These are phyloP conservation scores for Umbelopsis isabellina DNA, from an alignment of 192 early-diverging fungal species.

Conservation along the genomic window DNA sequence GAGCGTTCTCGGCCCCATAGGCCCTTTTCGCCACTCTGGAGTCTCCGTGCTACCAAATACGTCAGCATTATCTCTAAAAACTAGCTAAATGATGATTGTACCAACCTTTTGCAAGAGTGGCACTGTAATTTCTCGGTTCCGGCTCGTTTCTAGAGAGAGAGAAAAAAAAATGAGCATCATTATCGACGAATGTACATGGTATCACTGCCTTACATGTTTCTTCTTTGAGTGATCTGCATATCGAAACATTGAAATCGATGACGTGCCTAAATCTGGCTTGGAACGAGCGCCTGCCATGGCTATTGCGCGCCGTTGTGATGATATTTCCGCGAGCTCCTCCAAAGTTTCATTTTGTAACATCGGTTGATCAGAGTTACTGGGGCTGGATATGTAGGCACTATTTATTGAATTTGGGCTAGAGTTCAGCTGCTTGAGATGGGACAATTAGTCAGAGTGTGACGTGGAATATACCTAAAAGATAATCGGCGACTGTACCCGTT, in stretches of 20 bases:
- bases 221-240: constrained; percentile 17
- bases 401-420: too few species aligned
- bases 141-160: constrained; percentile 1
- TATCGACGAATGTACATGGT: background rate
- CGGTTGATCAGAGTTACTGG: background rate
- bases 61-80: background rate
- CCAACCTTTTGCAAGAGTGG: constrained; percentile 7
- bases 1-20: constrained; percentile 25
- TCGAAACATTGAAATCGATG: constrained; percentile 16
- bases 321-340: constrained; percentile 10
- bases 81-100: background rate
- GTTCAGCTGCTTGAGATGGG: too few species aligned
- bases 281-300: constrained; percentile 11
- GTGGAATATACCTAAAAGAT: too few species aligned
- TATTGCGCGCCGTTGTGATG: background rate
- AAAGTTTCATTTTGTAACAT: background rate
- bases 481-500: background rate
- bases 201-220: constrained; percentile 10
- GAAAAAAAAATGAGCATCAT: background rate
- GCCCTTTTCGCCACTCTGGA: constrained; percentile 31
- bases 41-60: constrained; percentile 19
- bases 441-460: too few species aligned
- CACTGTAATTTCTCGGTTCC: constrained; percentile 9
- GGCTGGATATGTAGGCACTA: background rate
- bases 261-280: background rate